These are phyloP conservation scores for Hyaloperonospora arabidopsidis DNA, from an alignment of 352 stramenopile species.

Conservation along the genomic window DNA sequence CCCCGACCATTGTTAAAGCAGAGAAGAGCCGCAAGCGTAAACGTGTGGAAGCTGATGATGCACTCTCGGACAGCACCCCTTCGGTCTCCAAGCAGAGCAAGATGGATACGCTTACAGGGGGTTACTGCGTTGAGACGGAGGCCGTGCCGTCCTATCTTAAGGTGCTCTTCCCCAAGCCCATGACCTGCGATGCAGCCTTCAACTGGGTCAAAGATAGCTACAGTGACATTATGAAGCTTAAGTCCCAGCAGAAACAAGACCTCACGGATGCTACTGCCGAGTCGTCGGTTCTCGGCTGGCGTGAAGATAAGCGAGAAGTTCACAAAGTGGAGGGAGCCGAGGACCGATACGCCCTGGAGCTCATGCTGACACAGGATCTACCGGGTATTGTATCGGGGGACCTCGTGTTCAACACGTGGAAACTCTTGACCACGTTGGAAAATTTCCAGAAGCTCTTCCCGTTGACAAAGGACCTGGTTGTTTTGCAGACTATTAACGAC, in stretches of 20 bases:
- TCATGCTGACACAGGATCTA: slow-evolving; percentile 34
- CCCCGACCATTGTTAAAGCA: slow-evolving; percentile 2
- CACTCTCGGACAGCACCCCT: slow-evolving; percentile 13
- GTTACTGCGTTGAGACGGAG: slow-evolving; percentile 37
- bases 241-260: slow-evolving; percentile 25
- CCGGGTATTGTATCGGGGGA: slow-evolving; percentile 25
- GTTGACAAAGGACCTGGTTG: slow-evolving; percentile 30
- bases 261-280: neutral
- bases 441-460: slow-evolving; percentile 32
- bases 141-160: slow-evolving; percentile 32
- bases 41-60: slow-evolving; percentile 15
- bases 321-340: slow-evolving; percentile 3
- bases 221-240: slow-evolving; percentile 32
- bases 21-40: slow-evolving; percentile 34
- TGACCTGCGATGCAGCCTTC: slow-evolving; percentile 32
- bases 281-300: slow-evolving; percentile 27
- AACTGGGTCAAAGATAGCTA: slow-evolving; percentile 49
- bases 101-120: slow-evolving; percentile 15
- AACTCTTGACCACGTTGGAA: slow-evolving; percentile 26
- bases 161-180: slow-evolving; percentile 29
- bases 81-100: slow-evolving; percentile 6
- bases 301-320: slow-evolving; percentile 26
- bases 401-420: slow-evolving; percentile 41
- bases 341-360: slow-evolving; percentile 23
- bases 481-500: slow-evolving; percentile 41